A percentile compares a stretch with the other conserved stretches of the same genome.
Conservation (phyloP, 768 basidiomycete species). For the Clathrus columnatus region DNA sequence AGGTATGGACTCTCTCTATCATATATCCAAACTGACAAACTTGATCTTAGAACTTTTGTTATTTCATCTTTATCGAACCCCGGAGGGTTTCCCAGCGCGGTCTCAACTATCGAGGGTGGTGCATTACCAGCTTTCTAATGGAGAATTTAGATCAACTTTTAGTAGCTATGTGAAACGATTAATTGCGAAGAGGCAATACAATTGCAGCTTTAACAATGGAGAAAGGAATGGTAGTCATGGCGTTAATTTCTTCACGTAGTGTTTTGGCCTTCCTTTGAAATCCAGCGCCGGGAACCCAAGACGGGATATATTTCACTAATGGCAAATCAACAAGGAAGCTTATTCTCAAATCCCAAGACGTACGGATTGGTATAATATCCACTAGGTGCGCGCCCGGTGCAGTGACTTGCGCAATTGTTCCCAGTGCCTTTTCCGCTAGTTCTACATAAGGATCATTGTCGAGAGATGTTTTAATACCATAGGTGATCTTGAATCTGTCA, state of each 20-base stretch:
- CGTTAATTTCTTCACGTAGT: neutral
- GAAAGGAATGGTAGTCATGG: neutral
- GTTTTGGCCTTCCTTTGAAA: neutral
- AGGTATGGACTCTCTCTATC: too few relatives aligned
- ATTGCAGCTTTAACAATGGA: neutral
- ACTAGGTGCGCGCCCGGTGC: slow-evolving; percentile 33
- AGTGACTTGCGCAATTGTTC: slow-evolving; percentile 16
- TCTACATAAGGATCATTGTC: slow-evolving; percentile 20
- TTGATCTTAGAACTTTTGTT: too few relatives aligned
- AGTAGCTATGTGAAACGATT: too few relatives aligned
- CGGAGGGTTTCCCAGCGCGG: too few relatives aligned
- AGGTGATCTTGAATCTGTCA: too few relatives aligned
- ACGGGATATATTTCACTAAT: neutral
- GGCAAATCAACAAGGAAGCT: too few relatives aligned
- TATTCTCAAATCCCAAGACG: slow-evolving; percentile 7
- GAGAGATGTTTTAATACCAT: slow-evolving; percentile 20
- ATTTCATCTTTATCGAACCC: too few relatives aligned
- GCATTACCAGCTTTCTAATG: neutral
- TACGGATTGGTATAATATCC: slow-evolving; percentile 26
- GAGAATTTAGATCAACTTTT: neutral
- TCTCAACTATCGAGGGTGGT: neutral
- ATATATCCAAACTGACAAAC: too few relatives aligned
- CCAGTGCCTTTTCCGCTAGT: slow-evolving; percentile 19
- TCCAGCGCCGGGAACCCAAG: neutral
- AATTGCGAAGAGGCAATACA: neutral